Evolutionary conservation across 305 asterid genomes (phyloP), one percentile per base, ranked within the genome.

Genomic region (Nicotiana rustica): DNA sequence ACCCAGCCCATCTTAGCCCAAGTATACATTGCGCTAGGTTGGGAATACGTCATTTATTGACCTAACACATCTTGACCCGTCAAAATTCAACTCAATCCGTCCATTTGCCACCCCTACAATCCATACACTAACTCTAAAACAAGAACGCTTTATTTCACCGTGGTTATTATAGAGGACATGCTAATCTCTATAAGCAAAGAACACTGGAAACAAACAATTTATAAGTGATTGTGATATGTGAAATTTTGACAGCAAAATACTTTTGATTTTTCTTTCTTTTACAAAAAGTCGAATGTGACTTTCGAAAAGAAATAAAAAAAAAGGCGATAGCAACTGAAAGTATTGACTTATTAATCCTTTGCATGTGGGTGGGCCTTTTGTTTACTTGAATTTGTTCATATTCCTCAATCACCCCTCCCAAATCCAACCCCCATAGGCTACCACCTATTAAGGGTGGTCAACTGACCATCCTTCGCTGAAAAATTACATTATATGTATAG

Each of bases 331-430:
- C 49, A 29, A 75, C 62, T 55, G 49, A 55, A 55, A 44, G 56
- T 10, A 56, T 68, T 59, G 85, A 82, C 80, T 83, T 67, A 83
- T 82, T 65, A 49, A 81, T 77, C 66, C 47, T 65, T 47, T 57
- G 87, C 92, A 90, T 90, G 92, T 90, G 91, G 77, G 92, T 90
- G 89, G 90, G 90, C 9, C 84, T 86, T 71, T 69, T 49, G 67
- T 61, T 18, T 17, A 67, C 65, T 80, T 64, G 65, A 2, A 75
- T 75, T 75, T 75, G 10, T 75, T 15, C 65, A 52, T 5, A 75
- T 75, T 75, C 80, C 29, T 29, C n/a, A 9, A 4, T 75, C 61
- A 12, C 18, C 10, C 12, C 70, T 5, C 4, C 44, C 2, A 29
- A 10, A 33, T 57, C 19, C 57, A 18, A 56, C 14, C 41, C 38